phyloP scores from a whole-genome alignment of 768 basidiomycete species.

The Russula griseocarnosa region DNA sequence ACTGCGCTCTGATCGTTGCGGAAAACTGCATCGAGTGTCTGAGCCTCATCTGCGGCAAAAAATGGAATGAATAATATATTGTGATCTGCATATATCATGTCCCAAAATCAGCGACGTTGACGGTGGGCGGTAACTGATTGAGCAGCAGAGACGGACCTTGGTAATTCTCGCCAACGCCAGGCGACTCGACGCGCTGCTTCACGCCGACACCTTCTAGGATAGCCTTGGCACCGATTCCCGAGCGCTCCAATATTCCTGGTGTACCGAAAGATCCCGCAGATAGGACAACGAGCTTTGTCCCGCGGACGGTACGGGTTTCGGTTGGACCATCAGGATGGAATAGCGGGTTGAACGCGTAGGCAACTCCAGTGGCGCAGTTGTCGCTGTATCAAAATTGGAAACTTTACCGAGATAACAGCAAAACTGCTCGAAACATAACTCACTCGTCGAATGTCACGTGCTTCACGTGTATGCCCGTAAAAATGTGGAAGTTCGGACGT shows the following conservation, averaged over 20 bases:
- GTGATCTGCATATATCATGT: conserved; percentile 19
- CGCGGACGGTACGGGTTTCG: conserved; percentile 30
- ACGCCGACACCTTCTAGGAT: conserved; percentile 35
- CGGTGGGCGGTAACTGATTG: not conserved
- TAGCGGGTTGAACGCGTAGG: conserved; percentile 34
- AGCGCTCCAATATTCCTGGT: conserved; percentile 53
- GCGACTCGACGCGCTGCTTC: conserved; percentile 36
- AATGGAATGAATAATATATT: conserved; percentile 23
- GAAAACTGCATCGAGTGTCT: conserved; percentile 30
- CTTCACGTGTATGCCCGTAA: conserved; percentile 36
- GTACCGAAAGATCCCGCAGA: conserved; percentile 43
- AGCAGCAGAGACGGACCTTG: conserved; percentile 32
- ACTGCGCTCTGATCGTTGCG: conserved; percentile 24
- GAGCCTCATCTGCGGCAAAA: conserved; percentile 22
- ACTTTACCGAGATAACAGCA: not conserved
- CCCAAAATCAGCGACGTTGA: conserved; percentile 8
- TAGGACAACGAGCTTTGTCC: conserved; percentile 38
- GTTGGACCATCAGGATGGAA: conserved; percentile 28
- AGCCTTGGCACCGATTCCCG: conserved; percentile 39
- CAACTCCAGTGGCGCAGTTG: conserved; percentile 39
- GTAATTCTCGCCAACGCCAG: conserved; percentile 44
- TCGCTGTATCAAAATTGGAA: conserved; percentile 29
- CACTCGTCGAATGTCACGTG: conserved; percentile 38
- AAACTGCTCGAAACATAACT: conserved; percentile 24
- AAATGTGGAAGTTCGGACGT: conserved; percentile 35